phyloP scores from a whole-genome alignment of 164 flowering plant species.

The Annona cherimola region DNA sequence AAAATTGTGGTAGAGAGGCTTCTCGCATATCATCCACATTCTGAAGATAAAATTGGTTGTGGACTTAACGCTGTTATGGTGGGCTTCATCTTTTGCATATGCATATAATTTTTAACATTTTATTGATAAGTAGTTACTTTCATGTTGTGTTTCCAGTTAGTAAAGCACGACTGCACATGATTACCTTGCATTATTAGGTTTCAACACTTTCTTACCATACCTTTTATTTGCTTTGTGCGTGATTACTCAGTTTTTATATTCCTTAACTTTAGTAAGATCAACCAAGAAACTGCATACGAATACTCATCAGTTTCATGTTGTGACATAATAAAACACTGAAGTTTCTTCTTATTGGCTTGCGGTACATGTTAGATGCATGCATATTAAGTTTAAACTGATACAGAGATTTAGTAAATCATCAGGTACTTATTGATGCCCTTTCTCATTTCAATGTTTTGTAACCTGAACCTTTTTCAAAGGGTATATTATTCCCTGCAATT shows the following conservation, averaged over 20 bases:
- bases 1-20: constrained; percentile 66
- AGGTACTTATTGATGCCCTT: not conserved
- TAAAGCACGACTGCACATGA: not conserved
- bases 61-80: constrained; percentile 85
- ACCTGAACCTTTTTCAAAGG: not conserved
- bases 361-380: not conserved
- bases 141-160: not conserved
- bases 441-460: not conserved
- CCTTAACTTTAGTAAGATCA: not conserved
- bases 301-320: not conserved
- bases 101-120: not conserved
- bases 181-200: not conserved
- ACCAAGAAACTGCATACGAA: not conserved
- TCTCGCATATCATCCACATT: constrained; percentile 78
- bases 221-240: not conserved
- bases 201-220: not conserved
- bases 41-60: constrained; percentile 88
- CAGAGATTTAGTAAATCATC: not conserved
- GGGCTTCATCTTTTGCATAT: constrained; percentile 2
- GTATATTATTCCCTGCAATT: not conserved
- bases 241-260: not conserved
- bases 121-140: not conserved
- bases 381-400: too few relatives aligned
- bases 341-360: not conserved
- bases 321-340: not conserved